Percentiles rank a stretch among this genome's conserved stretches.
Conservation (phyloP, 2,329 filamentous ascomycete species). For the Fusarium pseudocircinatum region DNA sequence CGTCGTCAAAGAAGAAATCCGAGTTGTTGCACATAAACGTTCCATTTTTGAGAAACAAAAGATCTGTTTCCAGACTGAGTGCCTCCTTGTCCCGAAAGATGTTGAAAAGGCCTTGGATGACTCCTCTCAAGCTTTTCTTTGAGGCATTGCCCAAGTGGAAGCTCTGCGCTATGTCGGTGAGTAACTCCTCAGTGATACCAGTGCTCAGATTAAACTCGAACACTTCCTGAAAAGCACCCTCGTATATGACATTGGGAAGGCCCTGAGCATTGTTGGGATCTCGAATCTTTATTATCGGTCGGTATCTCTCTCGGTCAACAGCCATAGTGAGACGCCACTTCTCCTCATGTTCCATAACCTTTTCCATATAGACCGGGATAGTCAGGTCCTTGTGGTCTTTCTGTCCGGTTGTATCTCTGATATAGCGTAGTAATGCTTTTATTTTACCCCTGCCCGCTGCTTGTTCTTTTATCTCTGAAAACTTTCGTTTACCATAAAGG, state of each 20-base stretch:
- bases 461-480: neutral
- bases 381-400: neutral
- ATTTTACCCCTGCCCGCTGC: conserved; percentile 1
- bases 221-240: neutral
- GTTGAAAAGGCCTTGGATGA: conserved; percentile 39
- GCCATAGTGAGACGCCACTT: conserved; percentile 55
- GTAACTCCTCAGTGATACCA: conserved; percentile 42
- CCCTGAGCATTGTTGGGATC: conserved; percentile 4
- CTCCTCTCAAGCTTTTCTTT: conserved; percentile 19
- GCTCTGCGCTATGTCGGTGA: conserved; percentile 16
- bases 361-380: conserved; percentile 50
- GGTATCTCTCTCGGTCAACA: conserved; percentile 54
- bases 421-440: conserved; percentile 24
- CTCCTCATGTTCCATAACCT: conserved; percentile 43
- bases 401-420: neutral
- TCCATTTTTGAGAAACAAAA: conserved; percentile 45
- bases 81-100: conserved; percentile 60
- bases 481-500: neutral
- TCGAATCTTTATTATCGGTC: conserved; percentile 50
- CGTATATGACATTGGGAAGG: conserved; percentile 18
- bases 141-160: neutral
- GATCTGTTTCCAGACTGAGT: conserved; percentile 55
- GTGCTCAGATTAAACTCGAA: conserved; percentile 42
- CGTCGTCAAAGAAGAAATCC: conserved; percentile 59
- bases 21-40: conserved; percentile 49